phyloP scores from a whole-genome alignment of 108 stramenopile species.

The Phaeodactylum tricornutum region DNA sequence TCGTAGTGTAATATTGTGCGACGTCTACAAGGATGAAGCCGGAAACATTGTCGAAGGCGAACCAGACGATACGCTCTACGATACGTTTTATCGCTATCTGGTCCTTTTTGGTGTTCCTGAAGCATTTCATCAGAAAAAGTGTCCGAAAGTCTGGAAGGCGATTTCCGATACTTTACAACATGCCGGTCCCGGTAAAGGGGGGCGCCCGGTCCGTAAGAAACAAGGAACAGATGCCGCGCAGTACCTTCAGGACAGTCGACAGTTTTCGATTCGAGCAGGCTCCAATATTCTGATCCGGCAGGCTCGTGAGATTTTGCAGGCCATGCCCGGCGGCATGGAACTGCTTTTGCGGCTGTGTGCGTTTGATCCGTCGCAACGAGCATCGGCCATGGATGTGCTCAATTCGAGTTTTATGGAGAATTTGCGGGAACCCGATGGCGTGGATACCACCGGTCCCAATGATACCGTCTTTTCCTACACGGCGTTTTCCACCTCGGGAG shows the following conservation, averaged over 20 bases:
- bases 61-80: slow-evolving; percentile 72
- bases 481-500: slow-evolving; percentile 23
- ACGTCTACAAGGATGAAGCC: slow-evolving; percentile 63
- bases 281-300: slow-evolving; percentile 47
- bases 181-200: slow-evolving; percentile 1
- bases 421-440: slow-evolving; percentile 37
- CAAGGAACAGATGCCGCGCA: slow-evolving; percentile 26
- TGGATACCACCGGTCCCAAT: slow-evolving; percentile 7
- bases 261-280: slow-evolving; percentile 51
- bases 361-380: slow-evolving; percentile 60
- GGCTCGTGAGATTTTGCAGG: slow-evolving; percentile 43
- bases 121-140: slow-evolving; percentile 19
- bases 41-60: slow-evolving; percentile 61
- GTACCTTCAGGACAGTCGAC: slow-evolving; percentile 40
- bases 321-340: slow-evolving; percentile 78
- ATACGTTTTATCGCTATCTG: slow-evolving; percentile 90
- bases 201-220: slow-evolving; percentile 8
- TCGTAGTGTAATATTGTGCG: slow-evolving; percentile 52
- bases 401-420: slow-evolving; percentile 65
- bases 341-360: slow-evolving; percentile 48
- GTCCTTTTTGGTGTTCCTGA: slow-evolving; percentile 88
- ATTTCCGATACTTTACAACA: slow-evolving; percentile 23
- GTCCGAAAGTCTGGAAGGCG: slow-evolving; percentile 63
- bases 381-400: slow-evolving; percentile 59
- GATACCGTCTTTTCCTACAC: slow-evolving; percentile 23